Evolutionary conservation across 2,329 filamentous ascomycete genomes (phyloP).

Genomic region (Aspergillus brasiliensis): DNA sequence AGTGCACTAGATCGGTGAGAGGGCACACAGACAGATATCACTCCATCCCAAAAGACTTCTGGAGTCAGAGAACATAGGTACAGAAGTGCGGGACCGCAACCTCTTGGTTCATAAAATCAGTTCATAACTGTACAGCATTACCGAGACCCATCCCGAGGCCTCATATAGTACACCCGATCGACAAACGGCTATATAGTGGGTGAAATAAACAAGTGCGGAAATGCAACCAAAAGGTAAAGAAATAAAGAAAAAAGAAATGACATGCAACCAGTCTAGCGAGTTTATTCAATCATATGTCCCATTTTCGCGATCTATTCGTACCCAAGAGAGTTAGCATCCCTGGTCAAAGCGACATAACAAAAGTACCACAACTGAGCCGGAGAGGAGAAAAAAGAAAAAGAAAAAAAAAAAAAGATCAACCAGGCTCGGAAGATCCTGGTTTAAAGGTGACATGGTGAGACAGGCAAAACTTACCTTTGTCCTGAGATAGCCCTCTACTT

Average conservation of each 20-base stretch:
- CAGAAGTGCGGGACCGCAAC: neutral
- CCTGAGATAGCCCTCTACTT: slow-evolving; percentile 90
- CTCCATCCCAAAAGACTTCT: neutral
- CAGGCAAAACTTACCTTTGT: slow-evolving; percentile 71
- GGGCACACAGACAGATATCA: neutral
- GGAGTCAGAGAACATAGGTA: neutral
- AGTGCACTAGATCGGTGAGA: neutral
- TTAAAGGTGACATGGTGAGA: neutral
- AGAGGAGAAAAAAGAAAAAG: neutral
- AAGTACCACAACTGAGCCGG: neutral
- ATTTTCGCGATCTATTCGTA: slow-evolving; percentile 74
- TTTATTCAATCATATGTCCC: slow-evolving; percentile 69
- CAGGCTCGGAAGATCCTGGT: neutral
- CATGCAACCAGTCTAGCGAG: slow-evolving; percentile 15
- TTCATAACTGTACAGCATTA: slow-evolving; percentile 1
- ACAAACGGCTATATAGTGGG: neutral
- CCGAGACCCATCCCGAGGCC: neutral
- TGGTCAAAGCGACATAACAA: neutral
- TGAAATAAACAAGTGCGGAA: slow-evolving; percentile 4
- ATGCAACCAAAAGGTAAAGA: neutral
- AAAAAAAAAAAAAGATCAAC: neutral
- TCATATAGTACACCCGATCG: neutral
- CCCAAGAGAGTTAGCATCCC: slow-evolving; percentile 10
- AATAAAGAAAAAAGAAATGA: neutral
- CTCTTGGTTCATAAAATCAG: neutral